Conservation (phyloP, 176 grass and related monocot genomes). For the Oryza coarctata region DNA sequence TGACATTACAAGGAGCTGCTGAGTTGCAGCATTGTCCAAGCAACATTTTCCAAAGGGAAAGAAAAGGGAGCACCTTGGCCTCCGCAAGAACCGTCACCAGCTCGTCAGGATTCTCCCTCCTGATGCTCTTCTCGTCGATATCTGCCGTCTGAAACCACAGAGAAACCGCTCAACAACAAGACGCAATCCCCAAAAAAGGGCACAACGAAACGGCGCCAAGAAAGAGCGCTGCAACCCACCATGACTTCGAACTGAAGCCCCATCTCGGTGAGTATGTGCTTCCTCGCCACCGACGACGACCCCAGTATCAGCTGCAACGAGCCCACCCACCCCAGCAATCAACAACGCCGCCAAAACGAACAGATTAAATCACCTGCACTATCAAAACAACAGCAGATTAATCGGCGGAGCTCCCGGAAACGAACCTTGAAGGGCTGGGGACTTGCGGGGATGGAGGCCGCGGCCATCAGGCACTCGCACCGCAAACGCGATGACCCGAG, state of each 20-base stretch:
- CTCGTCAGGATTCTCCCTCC: slow-evolving; percentile 77
- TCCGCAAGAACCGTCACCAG: slow-evolving; percentile 88
- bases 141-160: slow-evolving; percentile 73
- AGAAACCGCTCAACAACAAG: no score
- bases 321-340: neutral
- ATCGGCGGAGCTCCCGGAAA: neutral
- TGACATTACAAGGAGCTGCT: no score
- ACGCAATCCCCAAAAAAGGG: no score
- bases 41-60: neutral
- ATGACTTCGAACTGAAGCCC: slow-evolving; percentile 79
- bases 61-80: slow-evolving; percentile 61
- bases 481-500: neutral
- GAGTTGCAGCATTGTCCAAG: no score
- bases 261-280: slow-evolving; percentile 74
- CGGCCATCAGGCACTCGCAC: neutral
- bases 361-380: neutral
- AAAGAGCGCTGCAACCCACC: no score
- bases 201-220: no score
- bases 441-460: neutral
- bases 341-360: neutral
- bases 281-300: slow-evolving; percentile 78
- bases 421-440: slow-evolving; percentile 46
- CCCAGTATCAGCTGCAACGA: slow-evolving; percentile 75
- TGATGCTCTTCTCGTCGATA: slow-evolving; percentile 92
- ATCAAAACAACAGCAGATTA: neutral